Evolutionary conservation across 306 rosid species (phyloP).

Genomic region (Cicer pinnatifidum): DNA sequence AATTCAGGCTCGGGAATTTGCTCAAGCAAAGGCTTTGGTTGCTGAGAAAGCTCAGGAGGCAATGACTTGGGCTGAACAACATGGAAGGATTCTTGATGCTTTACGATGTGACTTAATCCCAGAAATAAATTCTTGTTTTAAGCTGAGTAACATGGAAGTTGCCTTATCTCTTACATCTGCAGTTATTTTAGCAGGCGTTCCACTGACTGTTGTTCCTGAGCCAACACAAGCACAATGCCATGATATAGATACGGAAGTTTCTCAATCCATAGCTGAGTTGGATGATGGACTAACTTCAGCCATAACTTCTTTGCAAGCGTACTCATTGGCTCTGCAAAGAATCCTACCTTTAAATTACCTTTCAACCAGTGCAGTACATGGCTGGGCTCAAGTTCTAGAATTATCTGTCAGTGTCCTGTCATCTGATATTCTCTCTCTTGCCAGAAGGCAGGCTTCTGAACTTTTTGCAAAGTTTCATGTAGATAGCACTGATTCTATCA

Average conservation of each 20-base stretch:
- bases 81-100: constrained; percentile 87
- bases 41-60: constrained; percentile 95
- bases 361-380: constrained; percentile 86
- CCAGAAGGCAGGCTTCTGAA: constrained; percentile 92
- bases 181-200: constrained; percentile 84
- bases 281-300: constrained; percentile 82
- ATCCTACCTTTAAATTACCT: constrained; percentile 80
- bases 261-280: constrained; percentile 72
- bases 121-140: constrained; percentile 57
- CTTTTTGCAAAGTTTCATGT: constrained; percentile 63
- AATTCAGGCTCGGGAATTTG: constrained; percentile 81
- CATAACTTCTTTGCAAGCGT: constrained; percentile 64
- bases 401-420: constrained; percentile 67
- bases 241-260: constrained; percentile 90
- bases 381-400: constrained; percentile 91
- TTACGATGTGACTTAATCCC: constrained; percentile 74
- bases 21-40: constrained; percentile 77
- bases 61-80: constrained; percentile 89
- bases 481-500: constrained; percentile 61
- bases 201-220: constrained; percentile 96
- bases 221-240: constrained; percentile 94
- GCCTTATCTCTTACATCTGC: constrained; percentile 88
- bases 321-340: constrained; percentile 89
- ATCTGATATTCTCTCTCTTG: constrained; percentile 79
- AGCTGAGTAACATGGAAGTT: constrained; percentile 63